Base-by-base conservation (phyloP, 2,329 filamentous ascomycete genomes). In the Hypoxylon sp. region DNA sequence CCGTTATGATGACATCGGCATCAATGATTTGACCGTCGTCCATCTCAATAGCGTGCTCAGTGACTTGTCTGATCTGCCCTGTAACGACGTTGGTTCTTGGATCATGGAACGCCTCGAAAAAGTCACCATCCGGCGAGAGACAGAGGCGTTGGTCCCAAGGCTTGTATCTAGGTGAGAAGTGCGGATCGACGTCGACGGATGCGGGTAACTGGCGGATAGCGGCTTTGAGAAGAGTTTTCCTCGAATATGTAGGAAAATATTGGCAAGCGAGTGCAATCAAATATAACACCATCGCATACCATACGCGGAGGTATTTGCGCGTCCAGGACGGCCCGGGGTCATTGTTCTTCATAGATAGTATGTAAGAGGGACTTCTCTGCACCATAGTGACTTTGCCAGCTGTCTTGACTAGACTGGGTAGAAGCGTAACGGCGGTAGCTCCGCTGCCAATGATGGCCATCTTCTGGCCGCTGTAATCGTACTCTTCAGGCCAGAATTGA, bases 371-470 rank as follows among this genome's bases (percentile, higher is more conserved):
- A 44, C 90, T 93, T 64, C 93, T 88, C 81, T 97, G 93, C 1
- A 97, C 84, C 88, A 95, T 93, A 1, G 92, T 95, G 27, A 93
- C 89, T n/a, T 87, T 85, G 6, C 80, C 81, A 5, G 91, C 92
- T 44, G 85, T 87, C 42, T 91, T 81, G 0, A 89, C 88, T 54
- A 97, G 81, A 49, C 85, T 87, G 0, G 93, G 93, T 2, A 96
- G 80, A 0, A 97, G 84, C 0, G 93, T 96, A 59, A 95, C 81
- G 2, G 93, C 91, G 0, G 93, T 97, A 2, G 93, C 93, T 3
- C 93, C 93, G 20, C 88, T 91, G 7, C 93, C 93, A 69, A 96
- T 88, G 64, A 95, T 83, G 40, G 93, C 86, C 25, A 95, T 83
- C 46, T 88, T 86, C 78, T 94, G 93, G 76, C 84, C 83, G 2